Percentiles rank a stretch among this genome's conserved stretches.
These are phyloP conservation scores for Peronosclerospora sorghi DNA, from an alignment of 352 stramenopile genomes.

Conservation along the genomic window DNA sequence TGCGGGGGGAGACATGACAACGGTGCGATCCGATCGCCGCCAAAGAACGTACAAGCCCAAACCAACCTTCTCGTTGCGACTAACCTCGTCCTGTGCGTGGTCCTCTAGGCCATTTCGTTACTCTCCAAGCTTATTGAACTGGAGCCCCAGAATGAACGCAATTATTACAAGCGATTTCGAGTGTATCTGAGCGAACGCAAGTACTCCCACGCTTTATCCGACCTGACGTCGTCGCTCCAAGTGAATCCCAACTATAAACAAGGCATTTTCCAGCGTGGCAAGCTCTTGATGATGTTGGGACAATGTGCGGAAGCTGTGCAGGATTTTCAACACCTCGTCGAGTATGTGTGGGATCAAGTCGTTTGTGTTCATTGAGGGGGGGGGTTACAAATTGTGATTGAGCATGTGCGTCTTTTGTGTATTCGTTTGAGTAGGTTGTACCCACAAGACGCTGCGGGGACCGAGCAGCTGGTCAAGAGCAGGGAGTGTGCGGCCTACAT, in stretches of 20 bases:
- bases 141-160: constrained; percentile 66
- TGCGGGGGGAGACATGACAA: constrained; percentile 65
- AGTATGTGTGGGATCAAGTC: constrained; percentile 17
- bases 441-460: constrained; percentile 36
- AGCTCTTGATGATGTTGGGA: constrained; percentile 70
- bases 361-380: neutral
- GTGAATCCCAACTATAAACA: constrained; percentile 78
- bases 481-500: constrained; percentile 49
- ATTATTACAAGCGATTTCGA: constrained; percentile 80
- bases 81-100: too few species aligned
- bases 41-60: neutral
- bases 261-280: constrained; percentile 58
- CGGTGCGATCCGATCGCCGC: neutral
- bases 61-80: too few species aligned
- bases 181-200: constrained; percentile 76
- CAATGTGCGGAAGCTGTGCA: constrained; percentile 43
- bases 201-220: constrained; percentile 56
- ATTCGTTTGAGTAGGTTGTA: too few species aligned
- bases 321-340: constrained; percentile 47
- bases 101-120: constrained; percentile 49
- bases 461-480: constrained; percentile 52
- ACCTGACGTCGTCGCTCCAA: constrained; percentile 54
- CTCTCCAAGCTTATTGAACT: constrained; percentile 74
- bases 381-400: neutral
- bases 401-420: too few species aligned